A percentile compares a stretch with the other conserved stretches of the same genome.
phyloP scores from a whole-genome alignment of 129 eudicot genomes.

The Rutidosis leptorrhynchoides region DNA sequence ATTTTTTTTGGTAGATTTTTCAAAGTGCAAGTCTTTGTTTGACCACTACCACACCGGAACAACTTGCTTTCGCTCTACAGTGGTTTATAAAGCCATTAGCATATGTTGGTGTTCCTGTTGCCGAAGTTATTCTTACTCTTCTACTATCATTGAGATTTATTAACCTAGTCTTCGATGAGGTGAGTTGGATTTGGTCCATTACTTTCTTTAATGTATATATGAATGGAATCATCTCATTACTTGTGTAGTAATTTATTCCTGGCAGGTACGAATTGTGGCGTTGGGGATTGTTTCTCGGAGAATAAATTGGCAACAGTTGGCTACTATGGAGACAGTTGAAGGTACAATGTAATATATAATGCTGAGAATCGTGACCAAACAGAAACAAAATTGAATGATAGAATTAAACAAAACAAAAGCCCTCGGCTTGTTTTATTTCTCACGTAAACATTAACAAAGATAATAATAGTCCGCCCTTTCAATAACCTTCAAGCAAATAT shows the following conservation, averaged over 20 bases:
- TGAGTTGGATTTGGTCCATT: slow-evolving; percentile 29
- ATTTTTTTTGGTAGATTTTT: slow-evolving; percentile 63
- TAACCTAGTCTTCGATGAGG: slow-evolving; percentile 92
- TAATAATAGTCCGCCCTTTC: no score
- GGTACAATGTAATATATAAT: no score
- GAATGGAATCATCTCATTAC: neutral
- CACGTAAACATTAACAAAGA: no score
- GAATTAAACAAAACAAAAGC: no score
- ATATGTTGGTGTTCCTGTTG: slow-evolving; percentile 70
- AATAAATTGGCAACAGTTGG: slow-evolving; percentile 79
- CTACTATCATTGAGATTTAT: slow-evolving; percentile 79
- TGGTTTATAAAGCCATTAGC: slow-evolving; percentile 84
- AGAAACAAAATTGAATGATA: no score
- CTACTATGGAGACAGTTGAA: slow-evolving; percentile 78
- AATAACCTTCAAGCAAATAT: no score
- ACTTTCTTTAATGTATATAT: neutral
- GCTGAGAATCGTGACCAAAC: no score
- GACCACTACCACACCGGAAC: slow-evolving; percentile 81
- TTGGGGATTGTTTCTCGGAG: slow-evolving; percentile 90
- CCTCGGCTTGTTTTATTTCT: no score
- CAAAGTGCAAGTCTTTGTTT: slow-evolving; percentile 97
- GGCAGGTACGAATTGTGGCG: slow-evolving; percentile 84
- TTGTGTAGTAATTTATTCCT: slow-evolving; percentile 3
- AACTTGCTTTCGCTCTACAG: slow-evolving; percentile 78
- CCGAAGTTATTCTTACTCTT: slow-evolving; percentile 87